phyloP scores from a whole-genome alignment of 495 filamentous ascomycete genomes.

The Hyphodiscus hymeniophilus region DNA sequence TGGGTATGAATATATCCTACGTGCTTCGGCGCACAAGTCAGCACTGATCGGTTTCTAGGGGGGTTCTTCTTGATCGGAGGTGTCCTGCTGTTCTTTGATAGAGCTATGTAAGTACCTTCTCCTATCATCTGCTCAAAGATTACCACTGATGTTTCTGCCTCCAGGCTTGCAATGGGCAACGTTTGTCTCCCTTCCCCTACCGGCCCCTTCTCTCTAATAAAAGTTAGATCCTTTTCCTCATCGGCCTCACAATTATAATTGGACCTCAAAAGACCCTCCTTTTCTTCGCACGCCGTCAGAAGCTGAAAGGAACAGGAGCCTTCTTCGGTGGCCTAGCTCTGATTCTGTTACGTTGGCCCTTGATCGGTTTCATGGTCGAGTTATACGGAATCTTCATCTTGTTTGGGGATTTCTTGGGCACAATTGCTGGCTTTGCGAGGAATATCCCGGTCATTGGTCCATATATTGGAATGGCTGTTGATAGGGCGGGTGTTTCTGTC shows the following conservation, averaged over 20 bases:
- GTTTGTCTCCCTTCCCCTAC: conserved; percentile 16
- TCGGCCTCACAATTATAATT: conserved; percentile 91
- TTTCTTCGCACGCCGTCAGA: conserved; percentile 92
- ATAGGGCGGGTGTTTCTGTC: conserved; percentile 52
- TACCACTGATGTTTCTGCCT: conserved; percentile 24
- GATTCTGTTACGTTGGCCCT: conserved; percentile 80
- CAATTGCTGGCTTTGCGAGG: conserved; percentile 76
- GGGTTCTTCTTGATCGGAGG: conserved; percentile 90
- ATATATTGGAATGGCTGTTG: conserved; percentile 62
- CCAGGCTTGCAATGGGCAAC: conserved; percentile 77
- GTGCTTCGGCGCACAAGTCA: conserved; percentile 17
- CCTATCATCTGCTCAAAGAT: conserved; percentile 2
- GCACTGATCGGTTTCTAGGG: conserved; percentile 38
- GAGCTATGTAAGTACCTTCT: conserved; percentile 63
- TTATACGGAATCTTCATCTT: conserved; percentile 86
- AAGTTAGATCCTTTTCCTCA: conserved; percentile 75
- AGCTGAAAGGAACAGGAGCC: conserved; percentile 82
- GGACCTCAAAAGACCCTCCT: conserved; percentile 80
- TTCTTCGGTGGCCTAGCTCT: conserved; percentile 79
- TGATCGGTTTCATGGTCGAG: conserved; percentile 85
- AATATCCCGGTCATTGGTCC: conserved; percentile 81
- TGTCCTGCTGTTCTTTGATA: conserved; percentile 93
- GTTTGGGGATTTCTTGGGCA: conserved; percentile 94
- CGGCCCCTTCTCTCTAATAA: conserved; percentile 29
- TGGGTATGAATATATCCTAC: conserved; percentile 43